Evolutionary conservation across 2,329 filamentous ascomycete genomes (phyloP), one percentile per base, ranked within the genome.

Genomic region (Fusarium compactum): DNA sequence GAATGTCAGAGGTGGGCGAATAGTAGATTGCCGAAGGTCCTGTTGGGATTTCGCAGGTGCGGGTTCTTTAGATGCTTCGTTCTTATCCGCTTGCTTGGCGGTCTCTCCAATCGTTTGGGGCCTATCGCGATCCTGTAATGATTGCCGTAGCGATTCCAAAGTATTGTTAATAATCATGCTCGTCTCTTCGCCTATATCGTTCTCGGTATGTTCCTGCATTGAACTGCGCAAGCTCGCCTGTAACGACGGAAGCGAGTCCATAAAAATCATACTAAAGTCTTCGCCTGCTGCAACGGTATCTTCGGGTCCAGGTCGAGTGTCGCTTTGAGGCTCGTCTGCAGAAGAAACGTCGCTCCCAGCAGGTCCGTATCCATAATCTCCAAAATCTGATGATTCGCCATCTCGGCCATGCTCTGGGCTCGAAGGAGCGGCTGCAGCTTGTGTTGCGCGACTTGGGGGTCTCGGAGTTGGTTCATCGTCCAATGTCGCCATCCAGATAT

Each of bases 191-290:
- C 86, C 87, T 67, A 88, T 80, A 30, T 87, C 85, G 11, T 82
- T 79, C 6, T 81, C 76, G 3, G 76, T 71, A 4, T 78, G 77
- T 5, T 78, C 75, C 25, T 79, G 76, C 12, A 77, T 70, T 20
- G 77, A 78, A 61, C 75, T 78, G 44, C 76, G 76, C 58, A 82
- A 78, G 38, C 81, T 81, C 3, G 78, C 81, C 38, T 84, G 83
- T 58, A 88, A 79, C 0, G 85, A 86, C 4, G 84, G 85, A 20
- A 89, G 79, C 4, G 85, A 86, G 47, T 86, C 82, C 64, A 87
- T 82, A 32, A 86, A 85, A 59, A 89, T 89, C 85, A 88, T 88
- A 74, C 86, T 89, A 66, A 89, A 88, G 41, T 85, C 85, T 64
- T 89, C 86, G 18, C 80, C 83, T n/a, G 85, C 81, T 6, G 81